Base-by-base conservation (phyloP, 106 monocot species). In the Agapanthus africanus region DNA sequence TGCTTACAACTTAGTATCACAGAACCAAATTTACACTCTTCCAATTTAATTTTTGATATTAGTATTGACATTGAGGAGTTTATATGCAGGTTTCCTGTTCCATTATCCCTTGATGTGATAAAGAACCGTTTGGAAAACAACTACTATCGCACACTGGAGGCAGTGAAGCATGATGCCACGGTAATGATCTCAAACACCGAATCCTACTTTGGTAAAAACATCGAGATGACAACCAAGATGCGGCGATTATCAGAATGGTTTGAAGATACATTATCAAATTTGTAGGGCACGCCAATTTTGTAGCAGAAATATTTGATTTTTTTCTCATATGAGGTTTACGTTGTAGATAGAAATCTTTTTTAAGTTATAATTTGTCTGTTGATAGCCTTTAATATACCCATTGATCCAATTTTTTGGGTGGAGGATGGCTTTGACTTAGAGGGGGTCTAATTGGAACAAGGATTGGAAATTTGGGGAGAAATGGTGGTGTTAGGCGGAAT, bases 61-160 rank as follows among this genome's bases (percentile, higher is more conserved):
- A n/a, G n/a, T n/a, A n/a, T n/a, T n/a, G n/a, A n/a, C n/a, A n/a
- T n/a, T n/a, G n/a, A n/a, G n/a, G n/a, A n/a, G n/a, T n/a, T n/a
- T n/a, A n/a, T n/a, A 5, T 37, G 64, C 80, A 97, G 97, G 82
- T 97, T 84, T 64, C 97, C 97, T 59, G 97, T 90, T 75, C 92
- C 92, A 10, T 61, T 97, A 31, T 97, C 97, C 11, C 59, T 87
- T 34, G 92, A 97, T 46, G 71, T 85, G 64, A 90, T 97, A 70
- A 97, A 83, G 75, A 82, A 52, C 44, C 84, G 97, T 67, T 68
- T 91, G n/a, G 81, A 92, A 46, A 92, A 90, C 68, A 87, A 92
- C 50, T 97, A 97, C 79, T 97, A 97, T 57, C 88, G 97, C 25
- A 97, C 66, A 5, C 7, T 87, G 28, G 92, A 87, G 34, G 84